Conservation (phyloP, 1,284 basidiomycete species). For the Leccinum proximum region DNA sequence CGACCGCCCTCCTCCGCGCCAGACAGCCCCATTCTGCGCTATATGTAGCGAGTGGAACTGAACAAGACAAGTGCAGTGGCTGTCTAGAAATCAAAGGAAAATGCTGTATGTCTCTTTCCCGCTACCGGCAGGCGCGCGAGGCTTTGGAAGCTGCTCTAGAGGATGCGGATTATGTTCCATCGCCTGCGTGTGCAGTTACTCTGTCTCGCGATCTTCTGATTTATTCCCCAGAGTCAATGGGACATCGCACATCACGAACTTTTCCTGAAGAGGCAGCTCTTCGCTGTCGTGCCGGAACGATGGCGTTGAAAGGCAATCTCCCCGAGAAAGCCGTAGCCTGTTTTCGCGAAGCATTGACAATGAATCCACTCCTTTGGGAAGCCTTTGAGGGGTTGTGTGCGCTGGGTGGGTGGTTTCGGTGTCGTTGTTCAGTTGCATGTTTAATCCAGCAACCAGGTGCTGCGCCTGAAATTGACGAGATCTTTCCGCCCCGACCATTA, state of each 20-base stretch:
- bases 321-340: conserved; percentile 67
- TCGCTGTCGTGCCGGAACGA: conserved; percentile 65
- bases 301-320: conserved; percentile 74
- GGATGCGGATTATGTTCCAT: conserved; percentile 47
- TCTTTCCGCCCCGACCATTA: conserved; percentile 63
- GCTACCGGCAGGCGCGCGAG: conserved; percentile 70
- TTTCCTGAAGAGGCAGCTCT: conserved; percentile 67
- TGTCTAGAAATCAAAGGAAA: conserved; percentile 80
- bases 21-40: conserved; percentile 79
- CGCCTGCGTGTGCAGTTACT: conserved; percentile 42
- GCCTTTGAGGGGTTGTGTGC: conserved; percentile 89
- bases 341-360: conserved; percentile 69
- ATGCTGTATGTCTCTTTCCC: conserved; percentile 70
- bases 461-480: conserved; percentile 62
- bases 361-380: conserved; percentile 90
- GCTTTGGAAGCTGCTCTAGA: conserved; percentile 61
- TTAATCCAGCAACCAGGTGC: conserved; percentile 44
- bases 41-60: conserved; percentile 59
- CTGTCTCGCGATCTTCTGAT: conserved; percentile 15
- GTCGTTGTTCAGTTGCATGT: conserved; percentile 7
- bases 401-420: conserved; percentile 53
- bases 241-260: conserved; percentile 43
- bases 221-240: conserved; percentile 44
- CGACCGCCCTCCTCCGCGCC: conserved; percentile 70
- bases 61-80: conserved; percentile 61